A percentile compares a stretch with the other conserved stretches of the same genome.
phyloP scores from a whole-genome alignment of 2,329 filamentous ascomycete genomes.

The Colletotrichum truncatum region DNA sequence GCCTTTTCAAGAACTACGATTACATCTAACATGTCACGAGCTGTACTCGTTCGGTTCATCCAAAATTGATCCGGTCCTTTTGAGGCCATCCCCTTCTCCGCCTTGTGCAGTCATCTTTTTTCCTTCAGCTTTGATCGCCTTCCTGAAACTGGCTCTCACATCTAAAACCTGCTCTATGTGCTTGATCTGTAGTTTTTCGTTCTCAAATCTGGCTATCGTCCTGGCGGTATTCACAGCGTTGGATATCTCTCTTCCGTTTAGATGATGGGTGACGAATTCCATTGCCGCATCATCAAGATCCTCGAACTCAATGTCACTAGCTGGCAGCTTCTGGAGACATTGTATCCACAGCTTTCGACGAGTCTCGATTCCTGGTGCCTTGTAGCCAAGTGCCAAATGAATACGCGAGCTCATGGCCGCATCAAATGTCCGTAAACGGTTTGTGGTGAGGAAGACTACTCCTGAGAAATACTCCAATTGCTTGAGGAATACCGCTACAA shows the following conservation, averaged over 20 bases:
- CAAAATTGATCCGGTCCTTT: neutral
- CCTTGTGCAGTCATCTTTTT: neutral
- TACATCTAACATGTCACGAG: neutral
- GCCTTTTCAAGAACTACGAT: too few relatives aligned
- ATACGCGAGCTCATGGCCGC: slow-evolving; percentile 48
- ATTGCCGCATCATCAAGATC: neutral
- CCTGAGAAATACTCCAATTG: slow-evolving; percentile 89
- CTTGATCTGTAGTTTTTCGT: neutral
- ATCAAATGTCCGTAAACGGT: slow-evolving; percentile 68
- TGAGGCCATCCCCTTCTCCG: neutral
- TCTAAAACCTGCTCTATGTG: neutral
- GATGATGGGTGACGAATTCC: neutral
- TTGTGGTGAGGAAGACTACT: slow-evolving; percentile 89
- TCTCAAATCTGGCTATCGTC: neutral
- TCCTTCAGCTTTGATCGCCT: neutral
- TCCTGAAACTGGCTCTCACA: neutral
- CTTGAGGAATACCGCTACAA: slow-evolving; percentile 49
- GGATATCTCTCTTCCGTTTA: neutral
- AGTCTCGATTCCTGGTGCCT: neutral
- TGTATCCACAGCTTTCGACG: neutral
- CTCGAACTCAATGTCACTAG: neutral
- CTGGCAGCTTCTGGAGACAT: neutral
- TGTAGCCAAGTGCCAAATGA: slow-evolving; percentile 53
- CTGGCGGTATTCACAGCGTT: neutral
- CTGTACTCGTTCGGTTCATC: neutral